phyloP scores from a whole-genome alignment of 306 rosid species.

The Hylodesmum podocarpum region DNA sequence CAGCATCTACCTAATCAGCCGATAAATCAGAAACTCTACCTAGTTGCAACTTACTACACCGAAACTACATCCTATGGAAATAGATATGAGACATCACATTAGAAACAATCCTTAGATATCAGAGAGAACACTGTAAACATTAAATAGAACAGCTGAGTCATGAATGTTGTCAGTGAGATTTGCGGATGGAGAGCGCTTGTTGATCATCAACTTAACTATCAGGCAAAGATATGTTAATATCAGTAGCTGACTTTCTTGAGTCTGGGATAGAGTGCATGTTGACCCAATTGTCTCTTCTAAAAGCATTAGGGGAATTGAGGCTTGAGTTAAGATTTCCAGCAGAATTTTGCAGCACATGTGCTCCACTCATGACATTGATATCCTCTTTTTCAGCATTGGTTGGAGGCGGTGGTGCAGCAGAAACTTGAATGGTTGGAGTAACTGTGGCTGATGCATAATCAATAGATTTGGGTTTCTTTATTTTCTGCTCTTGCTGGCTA shows the following conservation, averaged over 20 bases:
- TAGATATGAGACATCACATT: conserved; percentile 23
- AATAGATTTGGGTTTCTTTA: conserved; percentile 52
- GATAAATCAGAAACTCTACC: conserved; percentile 56
- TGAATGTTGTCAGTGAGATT: conserved; percentile 44
- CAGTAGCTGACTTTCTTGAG: conserved; percentile 65
- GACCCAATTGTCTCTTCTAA: conserved; percentile 77
- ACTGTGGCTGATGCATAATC: conserved; percentile 27
- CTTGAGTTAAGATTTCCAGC: conserved; percentile 42
- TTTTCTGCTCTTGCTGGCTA: conserved; percentile 60
- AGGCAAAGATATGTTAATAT: conserved; percentile 80
- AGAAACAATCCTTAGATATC: conserved; percentile 27
- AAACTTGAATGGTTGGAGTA: conserved; percentile 34
- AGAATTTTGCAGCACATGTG: conserved; percentile 53
- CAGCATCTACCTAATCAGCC: conserved; percentile 63
- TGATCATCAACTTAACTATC: conserved; percentile 46
- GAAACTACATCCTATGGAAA: conserved; percentile 44
- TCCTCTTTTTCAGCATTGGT: conserved; percentile 57
- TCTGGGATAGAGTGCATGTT: conserved; percentile 67
- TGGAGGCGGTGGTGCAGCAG: conserved; percentile 42
- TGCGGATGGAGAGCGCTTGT: neutral
- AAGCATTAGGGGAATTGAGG: conserved; percentile 44
- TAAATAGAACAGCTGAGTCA: conserved; percentile 30
- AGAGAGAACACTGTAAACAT: conserved; percentile 42
- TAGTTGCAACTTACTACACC: conserved; percentile 39
- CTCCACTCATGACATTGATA: conserved; percentile 44